Base-by-base conservation (phyloP, 768 basidiomycete genomes). In the Mrakia hoshinonis region DNA sequence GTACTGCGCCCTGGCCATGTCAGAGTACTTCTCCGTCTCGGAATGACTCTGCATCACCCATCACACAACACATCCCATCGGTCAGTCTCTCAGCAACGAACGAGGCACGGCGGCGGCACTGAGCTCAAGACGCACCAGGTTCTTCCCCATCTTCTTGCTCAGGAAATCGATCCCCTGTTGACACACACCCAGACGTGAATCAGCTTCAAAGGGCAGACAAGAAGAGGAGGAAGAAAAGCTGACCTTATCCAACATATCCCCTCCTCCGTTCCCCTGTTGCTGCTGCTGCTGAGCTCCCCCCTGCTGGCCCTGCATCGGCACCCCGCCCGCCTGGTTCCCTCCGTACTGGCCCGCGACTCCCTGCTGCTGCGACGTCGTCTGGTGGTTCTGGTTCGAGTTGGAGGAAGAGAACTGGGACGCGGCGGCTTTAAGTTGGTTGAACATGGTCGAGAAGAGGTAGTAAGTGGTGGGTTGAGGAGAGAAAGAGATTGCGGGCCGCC, bases 361-460 rank as follows among this genome's bases (percentile, higher is more conserved):
- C 24, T 5, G 24, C 26, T 61, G 58, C 31, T 15, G 31, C 36
- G 6, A 9, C 31, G 31, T 61, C 34, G 58, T 31, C 29, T 61
- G 58, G 5, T 61, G 58, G n/a, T 34, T 36, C 34, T 61, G 36
- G 31, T 61, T 31, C 12, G 55, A 15, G 55, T 39, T 61, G 31
- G 15, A 36, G 13, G 12, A n/a, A 22, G 58, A 2, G 58, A 61
- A 61, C 36, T 31, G 34, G 1, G 58, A 39, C 31, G 58, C 58
- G 58, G 58, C 58, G 58, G 36, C 36, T 61, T 61, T 61, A 20
- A 61, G 58, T 22, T 61, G 58, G 34, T 61, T 61, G 58, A 61
- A 61, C 58, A 61, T 61, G 36, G 31, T 61, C n/a, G 55, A 60
- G 31, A 34, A 20, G 55, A 3, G 7, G 4, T 58, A 15, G 29